Evolutionary conservation across 345 rosid genomes (phyloP).

Genomic region (Turritis glabra): DNA sequence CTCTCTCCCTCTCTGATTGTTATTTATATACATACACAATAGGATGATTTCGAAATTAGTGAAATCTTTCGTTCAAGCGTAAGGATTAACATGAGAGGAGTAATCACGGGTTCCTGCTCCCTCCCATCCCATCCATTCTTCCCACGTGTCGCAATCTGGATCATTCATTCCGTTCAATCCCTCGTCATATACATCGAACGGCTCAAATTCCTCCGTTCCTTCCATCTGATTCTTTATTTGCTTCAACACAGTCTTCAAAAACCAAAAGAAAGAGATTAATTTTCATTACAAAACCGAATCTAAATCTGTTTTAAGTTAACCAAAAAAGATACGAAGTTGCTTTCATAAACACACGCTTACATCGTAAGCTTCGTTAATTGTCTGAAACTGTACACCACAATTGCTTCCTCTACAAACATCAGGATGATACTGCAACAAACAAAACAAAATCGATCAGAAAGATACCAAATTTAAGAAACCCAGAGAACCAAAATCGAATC

Average conservation of each 20-base stretch:
- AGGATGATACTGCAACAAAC: constrained; percentile 78
- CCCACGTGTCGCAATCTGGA: constrained; percentile 81
- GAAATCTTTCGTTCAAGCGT: constrained; percentile 39
- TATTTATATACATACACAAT: background rate
- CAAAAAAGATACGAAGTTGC: background rate
- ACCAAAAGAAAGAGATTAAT: background rate
- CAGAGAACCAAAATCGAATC: background rate
- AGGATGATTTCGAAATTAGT: background rate
- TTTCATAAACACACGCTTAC: constrained; percentile 44
- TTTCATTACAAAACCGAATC: background rate
- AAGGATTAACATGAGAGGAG: constrained; percentile 82
- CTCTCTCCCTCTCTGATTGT: constrained; percentile 2
- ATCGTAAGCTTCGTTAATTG: constrained; percentile 85
- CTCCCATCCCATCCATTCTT: constrained; percentile 99
- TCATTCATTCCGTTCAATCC: constrained; percentile 61
- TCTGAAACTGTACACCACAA: constrained; percentile 73
- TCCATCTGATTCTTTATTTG: constrained; percentile 52
- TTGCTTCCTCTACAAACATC: constrained; percentile 94
- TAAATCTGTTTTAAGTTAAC: no score
- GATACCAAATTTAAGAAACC: background rate
- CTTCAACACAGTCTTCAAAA: constrained; percentile 58
- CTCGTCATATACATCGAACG: constrained; percentile 50
- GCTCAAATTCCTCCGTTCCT: constrained; percentile 30
- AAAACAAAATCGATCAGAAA: background rate
- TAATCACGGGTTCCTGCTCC: constrained; percentile 88